phyloP scores from a whole-genome alignment of 176 grass and related monocot genomes.

The Microstegium vimineum region DNA sequence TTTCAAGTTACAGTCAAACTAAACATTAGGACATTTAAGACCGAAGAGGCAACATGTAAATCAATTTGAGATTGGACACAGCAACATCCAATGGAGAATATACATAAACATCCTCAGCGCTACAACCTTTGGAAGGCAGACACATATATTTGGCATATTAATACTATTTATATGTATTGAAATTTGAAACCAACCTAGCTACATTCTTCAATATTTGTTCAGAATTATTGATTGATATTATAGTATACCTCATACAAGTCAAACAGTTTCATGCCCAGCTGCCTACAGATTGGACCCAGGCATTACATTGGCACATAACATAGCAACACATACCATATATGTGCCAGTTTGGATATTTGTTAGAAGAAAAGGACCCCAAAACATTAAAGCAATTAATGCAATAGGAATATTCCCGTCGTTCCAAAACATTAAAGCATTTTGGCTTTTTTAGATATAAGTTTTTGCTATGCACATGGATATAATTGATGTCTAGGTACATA shows the following conservation, averaged over 20 bases:
- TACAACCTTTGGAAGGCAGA: constrained; percentile 14
- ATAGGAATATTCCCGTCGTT: no score
- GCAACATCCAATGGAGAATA: neutral
- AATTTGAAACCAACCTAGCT: neutral
- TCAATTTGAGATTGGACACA: constrained; percentile 16
- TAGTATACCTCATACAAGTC: neutral
- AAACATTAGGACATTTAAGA: neutral
- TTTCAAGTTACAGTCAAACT: neutral
- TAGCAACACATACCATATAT: neutral
- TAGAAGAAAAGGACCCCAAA: no score
- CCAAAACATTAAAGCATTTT: no score
- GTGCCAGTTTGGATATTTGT: neutral
- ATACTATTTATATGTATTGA: neutral
- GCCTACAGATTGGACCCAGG: neutral
- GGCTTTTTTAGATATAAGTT: no score
- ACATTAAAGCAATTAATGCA: no score
- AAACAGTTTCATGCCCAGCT: neutral
- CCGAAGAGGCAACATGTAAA: neutral
- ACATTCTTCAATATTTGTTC: neutral
- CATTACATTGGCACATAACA: neutral
- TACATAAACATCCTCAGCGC: neutral
- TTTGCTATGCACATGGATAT: no score
- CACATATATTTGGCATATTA: neutral
- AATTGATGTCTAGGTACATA: no score
- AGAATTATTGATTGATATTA: neutral